phyloP scores from a whole-genome alignment of 768 basidiomycete species.

The Stropharia rugosoannulata region DNA sequence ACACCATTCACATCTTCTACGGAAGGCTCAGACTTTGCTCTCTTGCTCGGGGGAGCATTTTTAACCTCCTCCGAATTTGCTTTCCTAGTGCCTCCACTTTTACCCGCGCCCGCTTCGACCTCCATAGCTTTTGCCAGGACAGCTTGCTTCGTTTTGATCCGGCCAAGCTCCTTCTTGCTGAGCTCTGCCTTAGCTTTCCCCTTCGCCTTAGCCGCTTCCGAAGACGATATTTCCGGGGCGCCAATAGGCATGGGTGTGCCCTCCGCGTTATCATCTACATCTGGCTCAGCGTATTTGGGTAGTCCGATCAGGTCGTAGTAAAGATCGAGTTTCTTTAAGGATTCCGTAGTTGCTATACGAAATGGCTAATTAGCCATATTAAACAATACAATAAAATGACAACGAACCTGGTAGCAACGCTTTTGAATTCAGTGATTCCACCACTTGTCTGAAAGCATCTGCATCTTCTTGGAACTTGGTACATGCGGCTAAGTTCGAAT shows the following conservation, averaged over 20 bases:
- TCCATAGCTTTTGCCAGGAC: constrained; percentile 33
- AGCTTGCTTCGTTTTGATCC: constrained; percentile 50
- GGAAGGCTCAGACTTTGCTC: constrained; percentile 27
- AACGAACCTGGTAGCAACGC: constrained; percentile 47
- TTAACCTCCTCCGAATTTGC: constrained; percentile 23
- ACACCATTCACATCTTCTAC: constrained; percentile 13
- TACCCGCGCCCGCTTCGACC: constrained; percentile 14
- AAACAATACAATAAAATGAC: not conserved
- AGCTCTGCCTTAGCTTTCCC: constrained; percentile 22
- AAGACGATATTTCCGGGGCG: constrained; percentile 23
- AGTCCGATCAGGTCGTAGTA: constrained; percentile 57
- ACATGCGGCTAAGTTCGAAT: not conserved
- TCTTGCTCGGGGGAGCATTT: constrained; percentile 30
- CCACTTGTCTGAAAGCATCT: constrained; percentile 26
- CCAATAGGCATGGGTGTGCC: constrained; percentile 18
- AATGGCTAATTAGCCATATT: not conserved
- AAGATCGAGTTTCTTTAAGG: constrained; percentile 55
- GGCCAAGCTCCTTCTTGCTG: constrained; percentile 48
- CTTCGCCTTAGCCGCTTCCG: constrained; percentile 19
- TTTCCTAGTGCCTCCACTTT: constrained; percentile 2
- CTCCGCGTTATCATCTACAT: constrained; percentile 6
- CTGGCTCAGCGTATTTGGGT: constrained; percentile 46
- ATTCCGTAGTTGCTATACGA: constrained; percentile 42
- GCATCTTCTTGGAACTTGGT: constrained; percentile 21
- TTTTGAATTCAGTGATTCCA: constrained; percentile 44